These are phyloP conservation scores for Rosa hybrid DNA, from an alignment of 331 rosid genomes.

Conservation along the genomic window DNA sequence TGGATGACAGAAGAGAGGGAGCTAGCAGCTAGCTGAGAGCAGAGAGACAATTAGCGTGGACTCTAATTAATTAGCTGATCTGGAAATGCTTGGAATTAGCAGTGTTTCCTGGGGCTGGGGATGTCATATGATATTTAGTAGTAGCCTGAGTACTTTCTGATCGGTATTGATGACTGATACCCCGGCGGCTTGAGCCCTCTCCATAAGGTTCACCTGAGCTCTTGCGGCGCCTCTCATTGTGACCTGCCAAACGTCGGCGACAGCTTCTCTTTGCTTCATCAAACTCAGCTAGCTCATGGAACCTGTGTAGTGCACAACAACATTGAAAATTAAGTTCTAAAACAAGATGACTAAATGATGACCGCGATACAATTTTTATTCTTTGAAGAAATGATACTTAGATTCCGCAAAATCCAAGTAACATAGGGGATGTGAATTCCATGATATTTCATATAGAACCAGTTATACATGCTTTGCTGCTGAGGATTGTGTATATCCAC, in stretches of 20 bases:
- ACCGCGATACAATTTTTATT: neutral
- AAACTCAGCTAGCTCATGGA: constrained; percentile 81
- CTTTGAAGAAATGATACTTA: neutral
- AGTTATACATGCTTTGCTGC: neutral
- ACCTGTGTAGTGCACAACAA: constrained; percentile 40
- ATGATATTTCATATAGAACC: neutral
- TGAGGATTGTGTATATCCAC: neutral
- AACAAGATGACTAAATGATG: neutral
- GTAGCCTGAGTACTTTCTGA: constrained; percentile 32
- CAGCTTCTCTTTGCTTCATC: constrained; percentile 95
- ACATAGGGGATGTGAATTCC: neutral
- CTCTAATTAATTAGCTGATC: constrained; percentile 46
- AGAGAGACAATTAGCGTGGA: neutral
- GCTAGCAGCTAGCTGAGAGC: constrained; percentile 25
- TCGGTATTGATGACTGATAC: constrained; percentile 31
- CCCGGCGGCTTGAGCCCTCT: constrained; percentile 46
- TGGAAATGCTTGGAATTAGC: constrained; percentile 52
- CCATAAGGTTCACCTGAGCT: constrained; percentile 43
- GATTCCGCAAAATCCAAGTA: neutral
- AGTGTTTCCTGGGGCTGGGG: constrained; percentile 41
- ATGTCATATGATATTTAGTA: constrained; percentile 41
- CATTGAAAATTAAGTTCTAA: neutral
- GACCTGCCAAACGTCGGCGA: constrained; percentile 80
- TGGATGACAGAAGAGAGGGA: constrained; percentile 87
- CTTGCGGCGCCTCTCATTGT: constrained; percentile 86